Base-by-base conservation (phyloP, 257 asterid genomes). In the Leonotis leonurus region DNA sequence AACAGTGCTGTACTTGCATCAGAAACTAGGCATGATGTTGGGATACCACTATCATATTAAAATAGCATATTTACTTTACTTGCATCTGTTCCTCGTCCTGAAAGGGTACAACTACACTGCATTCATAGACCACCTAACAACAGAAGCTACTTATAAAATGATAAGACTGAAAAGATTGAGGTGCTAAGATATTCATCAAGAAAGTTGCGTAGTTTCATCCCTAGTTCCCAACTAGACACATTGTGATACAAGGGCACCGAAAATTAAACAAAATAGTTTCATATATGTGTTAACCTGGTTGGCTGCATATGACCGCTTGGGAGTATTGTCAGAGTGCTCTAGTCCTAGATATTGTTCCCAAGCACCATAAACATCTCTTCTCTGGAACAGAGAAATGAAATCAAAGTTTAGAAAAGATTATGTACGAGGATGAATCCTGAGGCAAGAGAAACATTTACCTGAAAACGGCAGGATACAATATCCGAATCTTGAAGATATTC, bases 301-400 rank as follows among this genome's bases (percentile, higher is more conserved):
- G 24, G 86, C 81, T 29, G 81, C 74, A 73, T 78, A 77, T 17
- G 87, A 77, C 69, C 87, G 70, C 64, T 75, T 83, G 33, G 95
- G 87, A 74, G 89, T 61, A 70, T 78, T 71, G 75, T 86, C 92
- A 63, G 85, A 48, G 73, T 80, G 95, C 77, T 84, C 92, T 62
- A 86, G 76, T 53, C 92, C 89, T 33, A 83, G 83, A 83, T 83
- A 81, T 63, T 79, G 85, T 56, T 79, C 95, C 89, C 89, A 81
- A 60, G 87, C 89, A 64, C 91, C 87, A 70, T 80, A 81, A 22
- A 84, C 84, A 66, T 81, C 92, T 80, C 81, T 76, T 72, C 77
- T 86, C 92, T 83, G 87, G 14, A 64, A 65, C 26, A 44, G 14
- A 71, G 32, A 49, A 53, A 9, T 36, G 33, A 70, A 43, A 71